Evolutionary conservation across 1,139 yeast genomes (phyloP).

Genomic region (Magnusiomyces fungicola): DNA sequence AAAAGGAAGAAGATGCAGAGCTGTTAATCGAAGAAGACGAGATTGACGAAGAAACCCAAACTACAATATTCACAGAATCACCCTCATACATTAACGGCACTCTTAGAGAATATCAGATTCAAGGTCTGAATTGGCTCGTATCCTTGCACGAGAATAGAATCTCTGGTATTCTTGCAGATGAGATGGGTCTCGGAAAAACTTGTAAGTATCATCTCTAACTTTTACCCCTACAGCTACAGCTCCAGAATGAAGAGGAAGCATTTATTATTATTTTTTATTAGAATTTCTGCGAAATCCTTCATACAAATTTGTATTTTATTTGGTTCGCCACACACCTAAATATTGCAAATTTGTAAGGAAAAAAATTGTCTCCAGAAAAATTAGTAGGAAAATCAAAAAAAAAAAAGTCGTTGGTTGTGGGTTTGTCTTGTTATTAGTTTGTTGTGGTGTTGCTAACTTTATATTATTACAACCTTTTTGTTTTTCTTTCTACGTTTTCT

Average conservation of each 20-base stretch:
- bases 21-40: slow-evolving; percentile 72
- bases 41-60: slow-evolving; percentile 35
- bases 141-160: slow-evolving; percentile 75
- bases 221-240: too few relatives aligned
- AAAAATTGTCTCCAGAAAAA: too few relatives aligned
- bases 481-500: neutral
- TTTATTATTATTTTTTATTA: too few relatives aligned
- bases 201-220: neutral
- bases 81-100: slow-evolving; percentile 51
- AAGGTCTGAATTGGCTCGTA: slow-evolving; percentile 89
- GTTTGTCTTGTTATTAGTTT: too few relatives aligned
- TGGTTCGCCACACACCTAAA: too few relatives aligned
- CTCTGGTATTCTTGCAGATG: slow-evolving; percentile 93
- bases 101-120: slow-evolving; percentile 57
- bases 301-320: too few relatives aligned
- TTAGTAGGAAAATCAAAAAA: too few relatives aligned
- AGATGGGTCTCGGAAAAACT: slow-evolving; percentile 97
- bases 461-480: neutral
- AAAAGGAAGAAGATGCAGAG: slow-evolving; percentile 88
- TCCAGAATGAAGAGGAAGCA: too few relatives aligned
- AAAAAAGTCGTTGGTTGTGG: too few relatives aligned
- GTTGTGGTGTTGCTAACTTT: neutral
- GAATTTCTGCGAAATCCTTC: too few relatives aligned
- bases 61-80: slow-evolving; percentile 66
- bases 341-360: too few relatives aligned